These are phyloP conservation scores for Porogramme epimiltina DNA, from an alignment of 1,284 basidiomycete species.

Conservation along the genomic window DNA sequence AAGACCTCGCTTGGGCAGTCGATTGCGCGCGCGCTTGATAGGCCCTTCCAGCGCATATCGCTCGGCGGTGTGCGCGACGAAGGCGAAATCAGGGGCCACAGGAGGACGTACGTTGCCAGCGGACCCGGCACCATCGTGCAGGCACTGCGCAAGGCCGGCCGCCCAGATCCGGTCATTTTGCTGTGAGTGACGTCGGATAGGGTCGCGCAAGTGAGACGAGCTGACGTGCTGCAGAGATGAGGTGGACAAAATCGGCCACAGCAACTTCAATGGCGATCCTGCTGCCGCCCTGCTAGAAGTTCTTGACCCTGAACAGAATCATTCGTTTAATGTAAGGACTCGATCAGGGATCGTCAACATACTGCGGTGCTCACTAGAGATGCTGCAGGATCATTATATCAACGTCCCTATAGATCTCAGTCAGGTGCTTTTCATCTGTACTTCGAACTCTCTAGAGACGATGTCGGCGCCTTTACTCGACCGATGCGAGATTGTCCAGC, in stretches of 20 bases:
- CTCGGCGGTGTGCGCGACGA: constrained; percentile 91
- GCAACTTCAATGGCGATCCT: constrained; percentile 89
- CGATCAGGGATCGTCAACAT: constrained; percentile 5
- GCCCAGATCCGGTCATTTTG: constrained; percentile 78
- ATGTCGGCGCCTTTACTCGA: constrained; percentile 84
- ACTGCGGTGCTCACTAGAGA: no score
- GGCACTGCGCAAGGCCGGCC: constrained; percentile 84
- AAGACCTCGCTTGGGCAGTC: constrained; percentile 88
- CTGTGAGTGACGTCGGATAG: constrained; percentile 52
- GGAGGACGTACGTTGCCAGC: constrained; percentile 89
- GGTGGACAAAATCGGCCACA: constrained; percentile 87
- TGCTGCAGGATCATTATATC: constrained; percentile 81
- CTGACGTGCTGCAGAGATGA: constrained; percentile 55
- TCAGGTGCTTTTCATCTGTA: constrained; percentile 89
- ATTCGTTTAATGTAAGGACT: constrained; percentile 71
- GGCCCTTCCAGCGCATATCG: constrained; percentile 93
- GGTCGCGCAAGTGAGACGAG: not conserved
- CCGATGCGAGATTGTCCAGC: constrained; percentile 71
- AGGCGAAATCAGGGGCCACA: constrained; percentile 87
- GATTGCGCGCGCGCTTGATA: constrained; percentile 78
- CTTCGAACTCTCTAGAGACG: constrained; percentile 84
- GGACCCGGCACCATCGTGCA: constrained; percentile 88
- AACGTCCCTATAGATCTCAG: constrained; percentile 90
- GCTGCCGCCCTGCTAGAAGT: constrained; percentile 87
- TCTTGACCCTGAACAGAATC: constrained; percentile 91